Evolutionary conservation across 2,329 filamentous ascomycete species (phyloP), one percentile per base, ranked within the genome.

Genomic region (Calycina herbarum): DNA sequence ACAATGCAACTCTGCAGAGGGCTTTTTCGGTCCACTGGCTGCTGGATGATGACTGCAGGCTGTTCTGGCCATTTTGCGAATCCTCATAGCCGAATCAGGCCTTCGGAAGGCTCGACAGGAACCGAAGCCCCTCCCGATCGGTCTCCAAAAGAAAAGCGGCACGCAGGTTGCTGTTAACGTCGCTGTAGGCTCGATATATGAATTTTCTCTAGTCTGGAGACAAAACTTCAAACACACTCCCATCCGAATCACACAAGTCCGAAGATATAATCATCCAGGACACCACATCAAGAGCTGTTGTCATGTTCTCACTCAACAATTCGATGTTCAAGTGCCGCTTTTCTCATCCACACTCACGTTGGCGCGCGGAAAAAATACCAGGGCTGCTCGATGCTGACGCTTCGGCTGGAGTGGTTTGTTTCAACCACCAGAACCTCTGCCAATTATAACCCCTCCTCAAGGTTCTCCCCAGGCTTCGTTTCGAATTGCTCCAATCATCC

Each of bases 321-420:
- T 35, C 33, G 33, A 35, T 35, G 33, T 35, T 35, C 45, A 24
- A 24, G 48, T 54, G 48, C 48, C 20, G 48, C 48, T 54, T 54
- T 54, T 54, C 48, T 5, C 20, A 13, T 54, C 48, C 20, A 10
- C 31, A 1, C 48, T 54, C 20, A 24, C 20, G 24, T 54, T 27
- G 48, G 48, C 48, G 48, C 48, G 48, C 8, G 48, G 48, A 27
- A 54, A 48, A 54, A 54, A 54, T 54, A 24, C 20, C 48, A 24
- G 48, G 48, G 48, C 11, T 24, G 20, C 48, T 54, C 48, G 38
- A 17, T 51, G 45, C 45, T 51, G 45, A 51, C 45, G 17, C 17
- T n/a, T 51, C 10, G 48, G 48, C 20, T 24, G 48, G 20, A 13
- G 10, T 11, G n/a, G 48, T 24, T 27, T 54, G 48, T 54, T 54